phyloP scores from a whole-genome alignment of 164 flowering plant genomes.

The Macadamia tetraphylla region DNA sequence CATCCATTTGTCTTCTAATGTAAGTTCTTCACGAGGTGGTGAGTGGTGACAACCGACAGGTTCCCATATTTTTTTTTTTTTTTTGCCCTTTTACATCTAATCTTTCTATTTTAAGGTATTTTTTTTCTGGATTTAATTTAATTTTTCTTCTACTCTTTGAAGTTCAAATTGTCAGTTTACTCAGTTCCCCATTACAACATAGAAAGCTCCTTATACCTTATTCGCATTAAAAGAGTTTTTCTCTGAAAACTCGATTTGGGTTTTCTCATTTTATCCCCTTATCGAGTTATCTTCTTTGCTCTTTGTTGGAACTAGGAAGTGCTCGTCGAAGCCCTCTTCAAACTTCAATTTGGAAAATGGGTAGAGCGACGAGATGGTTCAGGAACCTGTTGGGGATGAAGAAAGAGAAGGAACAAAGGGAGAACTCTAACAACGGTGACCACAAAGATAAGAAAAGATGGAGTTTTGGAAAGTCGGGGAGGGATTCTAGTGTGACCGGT shows the following conservation, averaged over 20 bases:
- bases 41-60: slow-evolving; percentile 27
- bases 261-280: not conserved
- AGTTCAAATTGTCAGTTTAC: slow-evolving; percentile 1
- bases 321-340: slow-evolving; percentile 3
- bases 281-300: not conserved
- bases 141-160: slow-evolving; percentile 1
- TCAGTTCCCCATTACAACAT: slow-evolving; percentile 8
- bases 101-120: slow-evolving; percentile 13
- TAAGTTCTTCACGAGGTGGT: slow-evolving; percentile 57
- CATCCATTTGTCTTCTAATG: slow-evolving; percentile 56
- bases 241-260: slow-evolving; percentile 3
- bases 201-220: slow-evolving; percentile 10
- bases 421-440: slow-evolving; percentile 25
- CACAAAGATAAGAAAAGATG: slow-evolving; percentile 55
- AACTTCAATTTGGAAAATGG: slow-evolving; percentile 39
- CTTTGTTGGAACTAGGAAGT: not conserved
- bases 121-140: slow-evolving; percentile 7
- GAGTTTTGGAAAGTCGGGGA: slow-evolving; percentile 57
- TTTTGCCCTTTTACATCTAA: slow-evolving; percentile 8
- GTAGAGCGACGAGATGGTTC: slow-evolving; percentile 76
- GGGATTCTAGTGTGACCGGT: slow-evolving; percentile 18
- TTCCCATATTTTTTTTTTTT: not conserved
- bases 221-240: slow-evolving; percentile 1
- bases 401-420: slow-evolving; percentile 43
- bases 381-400: slow-evolving; percentile 65